These are phyloP conservation scores for Laburnicola sp. DNA, from an alignment of 2,329 filamentous ascomycete genomes.

Conservation along the genomic window DNA sequence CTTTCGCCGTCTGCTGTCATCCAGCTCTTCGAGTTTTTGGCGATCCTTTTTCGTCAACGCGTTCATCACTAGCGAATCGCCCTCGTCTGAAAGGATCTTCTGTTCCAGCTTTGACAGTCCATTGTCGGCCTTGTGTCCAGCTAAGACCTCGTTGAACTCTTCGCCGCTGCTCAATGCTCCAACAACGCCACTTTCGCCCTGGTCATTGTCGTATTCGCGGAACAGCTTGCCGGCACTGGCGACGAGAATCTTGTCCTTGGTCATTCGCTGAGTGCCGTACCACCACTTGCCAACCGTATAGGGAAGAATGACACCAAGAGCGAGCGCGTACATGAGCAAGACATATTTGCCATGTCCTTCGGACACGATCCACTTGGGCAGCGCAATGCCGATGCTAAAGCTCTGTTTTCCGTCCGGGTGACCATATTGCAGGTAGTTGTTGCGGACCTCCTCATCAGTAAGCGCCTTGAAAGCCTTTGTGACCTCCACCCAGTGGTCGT, in stretches of 20 bases:
- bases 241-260: constrained; percentile 89
- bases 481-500: constrained; percentile 87
- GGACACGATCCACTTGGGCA: constrained; percentile 88
- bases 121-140: constrained; percentile 75
- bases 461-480: constrained; percentile 98
- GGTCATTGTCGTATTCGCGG: constrained; percentile 84
- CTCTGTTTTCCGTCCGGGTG: constrained; percentile 98
- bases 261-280: constrained; percentile 93
- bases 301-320: constrained; percentile 87
- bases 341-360: constrained; percentile 97
- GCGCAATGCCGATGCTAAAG: constrained; percentile 94
- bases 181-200: constrained; percentile 78
- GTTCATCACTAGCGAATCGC: constrained; percentile 55
- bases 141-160: constrained; percentile 78
- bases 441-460: constrained; percentile 94
- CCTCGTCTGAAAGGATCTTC: constrained; percentile 67
- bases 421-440: constrained; percentile 94
- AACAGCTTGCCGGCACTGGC: constrained; percentile 95
- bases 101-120: constrained; percentile 84
- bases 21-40: constrained; percentile 75
- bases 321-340: constrained; percentile 80
- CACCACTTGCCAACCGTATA: constrained; percentile 97
- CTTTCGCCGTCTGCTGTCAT: constrained; percentile 80
- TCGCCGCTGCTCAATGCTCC: constrained; percentile 80
- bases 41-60: constrained; percentile 74